A percentile compares a stretch with the other conserved stretches of the same genome.
phyloP scores from a whole-genome alignment of 1,139 yeast genomes.

The Suzukiozyma palmioleophila region DNA sequence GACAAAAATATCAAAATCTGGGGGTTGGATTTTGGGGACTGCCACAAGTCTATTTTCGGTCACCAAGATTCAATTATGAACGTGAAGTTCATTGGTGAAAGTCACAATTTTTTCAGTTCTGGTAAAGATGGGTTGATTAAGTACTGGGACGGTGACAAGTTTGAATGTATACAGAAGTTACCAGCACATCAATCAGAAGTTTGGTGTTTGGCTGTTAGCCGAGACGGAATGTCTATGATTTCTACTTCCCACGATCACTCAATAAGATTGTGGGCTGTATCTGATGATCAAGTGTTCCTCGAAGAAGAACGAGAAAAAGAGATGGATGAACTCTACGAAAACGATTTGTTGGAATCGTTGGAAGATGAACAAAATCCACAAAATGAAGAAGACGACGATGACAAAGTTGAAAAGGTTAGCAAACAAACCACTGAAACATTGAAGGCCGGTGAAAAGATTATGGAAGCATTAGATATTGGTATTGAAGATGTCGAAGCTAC shows the following conservation, averaged over 20 bases:
- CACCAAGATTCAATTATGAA: conserved; percentile 94
- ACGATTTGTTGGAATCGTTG: conserved; percentile 62
- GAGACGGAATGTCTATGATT: conserved; percentile 67
- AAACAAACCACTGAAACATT: conserved; percentile 87
- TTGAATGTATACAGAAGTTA: conserved; percentile 85
- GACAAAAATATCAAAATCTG: conserved; percentile 96
- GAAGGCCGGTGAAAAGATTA: conserved; percentile 89
- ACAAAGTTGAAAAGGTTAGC: conserved; percentile 62
- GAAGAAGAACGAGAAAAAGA: conserved; percentile 97
- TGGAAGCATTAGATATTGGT: conserved; percentile 91
- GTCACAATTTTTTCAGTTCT: conserved; percentile 85
- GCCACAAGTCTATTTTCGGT: conserved; percentile 93
- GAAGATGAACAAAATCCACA: conserved; percentile 43
- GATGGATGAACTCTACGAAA: conserved; percentile 86
- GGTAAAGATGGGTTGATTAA: conserved; percentile 87
- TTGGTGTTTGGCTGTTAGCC: conserved; percentile 81
- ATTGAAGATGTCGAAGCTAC: conserved; percentile 61
- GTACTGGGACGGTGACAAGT: conserved; percentile 98
- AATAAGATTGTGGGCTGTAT: conserved; percentile 84
- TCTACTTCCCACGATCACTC: conserved; percentile 95
- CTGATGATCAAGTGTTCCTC: conserved; percentile 88
- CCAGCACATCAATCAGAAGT: conserved; percentile 91
- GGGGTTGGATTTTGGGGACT: conserved; percentile 99
- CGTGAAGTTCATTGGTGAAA: conserved; percentile 75
- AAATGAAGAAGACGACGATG: conserved; percentile 46